Evolutionary conservation across 768 basidiomycete species (phyloP).

Genomic region (Pleurotus tuber-regium): DNA sequence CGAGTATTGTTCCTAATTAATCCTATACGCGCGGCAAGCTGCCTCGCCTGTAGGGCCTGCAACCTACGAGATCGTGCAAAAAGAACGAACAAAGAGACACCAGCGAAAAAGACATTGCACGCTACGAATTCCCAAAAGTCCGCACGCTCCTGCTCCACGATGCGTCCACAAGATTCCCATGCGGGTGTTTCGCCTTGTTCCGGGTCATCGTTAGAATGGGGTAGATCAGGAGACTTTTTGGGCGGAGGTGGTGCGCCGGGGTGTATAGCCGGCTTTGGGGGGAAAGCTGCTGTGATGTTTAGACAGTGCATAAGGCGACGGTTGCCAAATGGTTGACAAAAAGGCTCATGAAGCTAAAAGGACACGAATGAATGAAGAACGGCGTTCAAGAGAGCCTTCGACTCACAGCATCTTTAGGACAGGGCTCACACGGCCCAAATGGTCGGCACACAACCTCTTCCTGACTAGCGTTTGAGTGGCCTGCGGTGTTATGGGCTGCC

Average conservation of each 20-base stretch:
- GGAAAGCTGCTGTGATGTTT: slow-evolving; percentile 20
- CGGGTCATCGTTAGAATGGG: slow-evolving; percentile 4
- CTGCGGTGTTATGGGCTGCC: slow-evolving; percentile 9
- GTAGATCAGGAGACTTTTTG: slow-evolving; percentile 18
- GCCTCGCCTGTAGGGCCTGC: slow-evolving; percentile 72
- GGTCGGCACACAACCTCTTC: slow-evolving; percentile 44
- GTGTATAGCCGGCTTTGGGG: not conserved
- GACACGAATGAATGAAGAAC: too few relatives aligned
- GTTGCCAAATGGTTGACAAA: slow-evolving; percentile 95
- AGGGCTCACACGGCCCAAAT: slow-evolving; percentile 59
- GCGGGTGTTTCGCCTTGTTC: slow-evolving; percentile 64
- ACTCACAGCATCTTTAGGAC: slow-evolving; percentile 61
- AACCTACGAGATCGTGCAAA: slow-evolving; percentile 67
- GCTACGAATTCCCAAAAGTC: slow-evolving; percentile 93
- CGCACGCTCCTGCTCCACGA: slow-evolving; percentile 70
- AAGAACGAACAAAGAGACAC: slow-evolving; percentile 61
- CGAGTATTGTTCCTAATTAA: slow-evolving; percentile 45
- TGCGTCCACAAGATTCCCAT: slow-evolving; percentile 93
- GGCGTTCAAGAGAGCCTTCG: slow-evolving; percentile 11
- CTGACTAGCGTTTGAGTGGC: slow-evolving; percentile 25
- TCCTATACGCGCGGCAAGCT: slow-evolving; percentile 86
- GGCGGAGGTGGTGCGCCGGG: not conserved
- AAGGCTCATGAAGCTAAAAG: slow-evolving; percentile 75
- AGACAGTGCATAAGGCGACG: slow-evolving; percentile 85
- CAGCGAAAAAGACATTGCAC: slow-evolving; percentile 73